Conservation (phyloP, 2,329 filamentous ascomycete genomes). For the Colletotrichum sublineola region DNA sequence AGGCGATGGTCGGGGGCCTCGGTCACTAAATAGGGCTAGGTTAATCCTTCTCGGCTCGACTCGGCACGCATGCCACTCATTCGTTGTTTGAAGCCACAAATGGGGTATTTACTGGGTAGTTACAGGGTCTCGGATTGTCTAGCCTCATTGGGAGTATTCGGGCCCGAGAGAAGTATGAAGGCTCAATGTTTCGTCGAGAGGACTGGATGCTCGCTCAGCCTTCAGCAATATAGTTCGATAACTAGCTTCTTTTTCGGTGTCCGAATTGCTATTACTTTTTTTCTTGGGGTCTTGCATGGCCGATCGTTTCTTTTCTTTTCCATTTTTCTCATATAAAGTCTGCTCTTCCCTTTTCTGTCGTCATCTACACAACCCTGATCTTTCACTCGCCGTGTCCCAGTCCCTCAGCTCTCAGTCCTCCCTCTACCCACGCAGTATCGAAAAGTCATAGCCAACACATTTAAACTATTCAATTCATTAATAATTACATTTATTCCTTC, state of each 20-base stretch:
- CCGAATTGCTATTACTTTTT: too few species aligned
- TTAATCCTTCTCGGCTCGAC: background rate
- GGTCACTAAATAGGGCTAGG: background rate
- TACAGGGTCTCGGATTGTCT: background rate
- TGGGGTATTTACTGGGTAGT: too few species aligned
- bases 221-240: background rate
- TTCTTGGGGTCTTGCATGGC: too few species aligned
- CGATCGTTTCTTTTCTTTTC: too few species aligned
- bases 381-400: background rate
- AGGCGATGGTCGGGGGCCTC: background rate
- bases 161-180: background rate
- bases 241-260: too few species aligned
- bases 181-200: too few species aligned
- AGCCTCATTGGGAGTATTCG: background rate
- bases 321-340: background rate
- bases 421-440: background rate
- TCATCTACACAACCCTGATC: background rate
- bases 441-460: background rate
- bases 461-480: background rate
- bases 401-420: background rate
- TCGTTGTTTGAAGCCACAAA: background rate
- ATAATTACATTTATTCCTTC: background rate
- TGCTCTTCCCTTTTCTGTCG: background rate
- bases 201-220: background rate
- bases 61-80: accelerated